These are phyloP conservation scores for Albifimbria verrucaria DNA, from an alignment of 2,329 filamentous ascomycete genomes.

Conservation along the genomic window DNA sequence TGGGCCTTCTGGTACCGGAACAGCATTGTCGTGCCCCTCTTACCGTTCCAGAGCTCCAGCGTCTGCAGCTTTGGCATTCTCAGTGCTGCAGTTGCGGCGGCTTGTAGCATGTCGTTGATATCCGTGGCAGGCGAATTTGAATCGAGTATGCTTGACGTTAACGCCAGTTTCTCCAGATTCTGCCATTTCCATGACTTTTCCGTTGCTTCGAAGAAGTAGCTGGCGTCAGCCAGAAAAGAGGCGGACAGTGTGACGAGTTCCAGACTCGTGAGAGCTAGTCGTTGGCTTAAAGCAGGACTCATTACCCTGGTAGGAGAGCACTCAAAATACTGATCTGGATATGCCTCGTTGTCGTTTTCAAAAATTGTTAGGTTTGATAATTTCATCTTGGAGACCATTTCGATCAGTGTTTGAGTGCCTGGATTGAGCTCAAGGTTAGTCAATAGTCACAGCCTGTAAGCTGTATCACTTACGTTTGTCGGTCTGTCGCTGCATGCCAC, in stretches of 20 bases:
- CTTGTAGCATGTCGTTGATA: conserved; percentile 23
- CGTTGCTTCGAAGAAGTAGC: conserved; percentile 23
- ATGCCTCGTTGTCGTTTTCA: conserved; percentile 31
- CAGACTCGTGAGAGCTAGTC: conserved; percentile 25
- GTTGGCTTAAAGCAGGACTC: conserved; percentile 19
- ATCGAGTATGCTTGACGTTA: conserved; percentile 26
- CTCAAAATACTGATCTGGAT: conserved; percentile 14
- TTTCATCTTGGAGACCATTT: conserved; percentile 18
- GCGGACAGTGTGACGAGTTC: conserved; percentile 23
- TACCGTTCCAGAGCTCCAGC: conserved; percentile 31
- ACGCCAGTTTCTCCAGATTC: conserved; percentile 25
- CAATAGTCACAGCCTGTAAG: conserved; percentile 6
- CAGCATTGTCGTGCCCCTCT: conserved; percentile 17
- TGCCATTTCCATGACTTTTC: conserved; percentile 22
- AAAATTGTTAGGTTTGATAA: conserved; percentile 29
- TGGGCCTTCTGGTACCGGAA: conserved; percentile 18
- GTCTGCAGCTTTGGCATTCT: conserved; percentile 26
- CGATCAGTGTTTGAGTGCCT: conserved; percentile 22
- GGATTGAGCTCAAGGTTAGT: conserved; percentile 9
- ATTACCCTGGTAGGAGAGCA: conserved; percentile 16
- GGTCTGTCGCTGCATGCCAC: conserved; percentile 12
- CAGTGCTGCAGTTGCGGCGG: conserved; percentile 18
- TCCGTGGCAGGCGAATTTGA: conserved; percentile 10
- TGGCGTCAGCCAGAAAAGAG: conserved; percentile 28
- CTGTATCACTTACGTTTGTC: conserved; percentile 24